phyloP scores from a whole-genome alignment of 371 early-diverging fungal genomes.

The Conidiobolus incongruus region DNA sequence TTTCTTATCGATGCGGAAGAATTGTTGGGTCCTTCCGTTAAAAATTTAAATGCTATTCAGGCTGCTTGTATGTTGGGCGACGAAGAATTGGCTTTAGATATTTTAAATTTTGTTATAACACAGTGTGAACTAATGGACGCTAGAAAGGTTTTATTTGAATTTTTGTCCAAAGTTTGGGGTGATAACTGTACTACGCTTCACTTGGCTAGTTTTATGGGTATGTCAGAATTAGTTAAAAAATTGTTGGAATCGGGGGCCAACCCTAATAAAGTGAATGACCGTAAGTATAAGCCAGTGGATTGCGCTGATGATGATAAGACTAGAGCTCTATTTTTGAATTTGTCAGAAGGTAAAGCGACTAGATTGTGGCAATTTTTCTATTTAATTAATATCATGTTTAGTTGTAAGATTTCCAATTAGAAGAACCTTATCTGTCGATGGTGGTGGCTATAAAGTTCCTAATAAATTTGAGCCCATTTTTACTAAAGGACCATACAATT shows the following conservation, averaged over 20 bases:
- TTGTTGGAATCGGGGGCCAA: constrained; percentile 32
- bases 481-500: background rate
- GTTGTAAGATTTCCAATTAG: background rate
- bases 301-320: constrained; percentile 40
- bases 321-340: constrained; percentile 17
- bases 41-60: constrained; percentile 28
- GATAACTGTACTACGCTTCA: constrained; percentile 44
- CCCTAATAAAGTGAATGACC: constrained; percentile 23
- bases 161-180: constrained; percentile 41
- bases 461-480: constrained; percentile 3
- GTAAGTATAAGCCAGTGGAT: constrained; percentile 31
- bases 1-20: constrained; percentile 26
- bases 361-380: background rate
- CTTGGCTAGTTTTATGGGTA: constrained; percentile 40
- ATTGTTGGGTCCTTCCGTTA: constrained; percentile 22
- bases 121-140: constrained; percentile 26
- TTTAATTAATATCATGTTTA: background rate
- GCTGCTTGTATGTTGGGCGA: constrained; percentile 32
- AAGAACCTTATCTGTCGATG: constrained; percentile 2
- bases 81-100: constrained; percentile 31
- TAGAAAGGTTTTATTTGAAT: constrained; percentile 31
- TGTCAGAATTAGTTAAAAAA: constrained; percentile 30
- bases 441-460: background rate
- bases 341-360: constrained; percentile 16
- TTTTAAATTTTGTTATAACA: constrained; percentile 26